These are phyloP conservation scores for Cladosporium austrohemisphaericum DNA, from an alignment of 2,329 filamentous ascomycete genomes.

Conservation along the genomic window DNA sequence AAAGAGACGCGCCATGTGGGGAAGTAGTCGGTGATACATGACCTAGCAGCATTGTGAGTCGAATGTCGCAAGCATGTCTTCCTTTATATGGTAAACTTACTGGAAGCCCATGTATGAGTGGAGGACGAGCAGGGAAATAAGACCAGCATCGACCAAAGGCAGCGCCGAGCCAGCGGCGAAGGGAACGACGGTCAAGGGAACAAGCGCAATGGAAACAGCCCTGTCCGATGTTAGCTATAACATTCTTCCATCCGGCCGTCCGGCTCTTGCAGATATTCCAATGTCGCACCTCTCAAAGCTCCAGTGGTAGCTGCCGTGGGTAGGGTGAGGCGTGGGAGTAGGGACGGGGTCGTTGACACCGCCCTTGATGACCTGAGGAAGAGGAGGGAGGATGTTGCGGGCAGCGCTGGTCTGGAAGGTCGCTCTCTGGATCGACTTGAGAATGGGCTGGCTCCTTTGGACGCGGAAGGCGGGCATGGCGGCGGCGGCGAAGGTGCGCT, in stretches of 20 bases:
- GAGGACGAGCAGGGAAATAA: constrained; percentile 77
- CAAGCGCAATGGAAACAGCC: constrained; percentile 66
- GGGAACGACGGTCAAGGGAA: constrained; percentile 84
- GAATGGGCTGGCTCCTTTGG: constrained; percentile 34
- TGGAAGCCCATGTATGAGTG: constrained; percentile 97
- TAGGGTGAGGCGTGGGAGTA: constrained; percentile 66
- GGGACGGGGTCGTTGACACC: constrained; percentile 82
- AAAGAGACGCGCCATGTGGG: constrained; percentile 67
- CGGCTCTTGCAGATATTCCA: constrained; percentile 8
- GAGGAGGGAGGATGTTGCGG: constrained; percentile 73
- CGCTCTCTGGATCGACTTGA: constrained; percentile 51
- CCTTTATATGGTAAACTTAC: constrained; percentile 41
- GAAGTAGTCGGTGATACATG: constrained; percentile 87
- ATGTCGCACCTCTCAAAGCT: constrained; percentile 69
- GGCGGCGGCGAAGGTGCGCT: constrained; percentile 37
- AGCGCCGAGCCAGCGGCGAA: constrained; percentile 91
- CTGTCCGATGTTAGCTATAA: constrained; percentile 6
- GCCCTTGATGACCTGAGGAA: constrained; percentile 55
- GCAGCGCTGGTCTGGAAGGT: constrained; percentile 83
- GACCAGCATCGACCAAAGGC: constrained; percentile 78
- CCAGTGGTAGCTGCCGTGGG: constrained; percentile 98
- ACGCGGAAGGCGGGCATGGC: constrained; percentile 34
- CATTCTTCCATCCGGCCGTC: not conserved
- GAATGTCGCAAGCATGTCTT: not conserved
- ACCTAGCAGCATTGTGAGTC: constrained; percentile 36